Evolutionary conservation across 2,329 filamentous ascomycete species (phyloP).

Genomic region (Epichloe aotearoae): DNA sequence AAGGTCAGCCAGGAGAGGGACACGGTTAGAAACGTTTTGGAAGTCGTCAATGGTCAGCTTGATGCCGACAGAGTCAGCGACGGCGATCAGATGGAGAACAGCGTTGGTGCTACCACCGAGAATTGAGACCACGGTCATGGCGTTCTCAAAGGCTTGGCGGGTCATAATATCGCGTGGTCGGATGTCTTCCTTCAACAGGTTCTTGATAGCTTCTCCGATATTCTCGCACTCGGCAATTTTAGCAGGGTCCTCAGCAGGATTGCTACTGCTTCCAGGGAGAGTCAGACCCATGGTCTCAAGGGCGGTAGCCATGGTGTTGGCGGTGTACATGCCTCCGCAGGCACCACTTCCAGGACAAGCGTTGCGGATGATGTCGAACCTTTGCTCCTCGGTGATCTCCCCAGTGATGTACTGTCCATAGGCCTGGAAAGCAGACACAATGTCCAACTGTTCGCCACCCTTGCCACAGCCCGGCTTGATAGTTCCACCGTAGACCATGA

Average conservation of each 20-base stretch:
- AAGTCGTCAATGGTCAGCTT: slow-evolving; percentile 79
- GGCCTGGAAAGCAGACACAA: slow-evolving; percentile 94
- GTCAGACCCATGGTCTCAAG: slow-evolving; percentile 86
- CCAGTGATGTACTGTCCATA: slow-evolving; percentile 92
- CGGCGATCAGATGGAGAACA: slow-evolving; percentile 72
- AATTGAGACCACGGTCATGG: slow-evolving; percentile 72
- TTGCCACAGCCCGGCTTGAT: slow-evolving; percentile 82
- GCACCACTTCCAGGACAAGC: slow-evolving; percentile 58
- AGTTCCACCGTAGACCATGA: slow-evolving; percentile 96
- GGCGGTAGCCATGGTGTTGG: slow-evolving; percentile 85
- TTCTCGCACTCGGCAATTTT: slow-evolving; percentile 62
- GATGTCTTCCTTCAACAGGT: slow-evolving; percentile 63
- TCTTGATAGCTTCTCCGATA: slow-evolving; percentile 61
- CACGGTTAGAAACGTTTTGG: slow-evolving; percentile 67
- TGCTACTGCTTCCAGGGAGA: slow-evolving; percentile 69
- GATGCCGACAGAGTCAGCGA: slow-evolving; percentile 68
- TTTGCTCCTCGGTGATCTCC: slow-evolving; percentile 78
- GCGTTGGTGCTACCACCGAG: slow-evolving; percentile 79
- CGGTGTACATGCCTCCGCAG: slow-evolving; percentile 83
- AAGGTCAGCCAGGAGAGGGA: slow-evolving; percentile 67
- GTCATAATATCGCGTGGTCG: slow-evolving; percentile 67
- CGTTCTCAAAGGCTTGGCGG: slow-evolving; percentile 69
- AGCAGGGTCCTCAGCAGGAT: slow-evolving; percentile 58
- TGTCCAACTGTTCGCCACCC: slow-evolving; percentile 69
- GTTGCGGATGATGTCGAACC: slow-evolving; percentile 88